Evolutionary conservation across 192 early-diverging fungal genomes (phyloP).

Genomic region (Cetraspora pellucida): DNA sequence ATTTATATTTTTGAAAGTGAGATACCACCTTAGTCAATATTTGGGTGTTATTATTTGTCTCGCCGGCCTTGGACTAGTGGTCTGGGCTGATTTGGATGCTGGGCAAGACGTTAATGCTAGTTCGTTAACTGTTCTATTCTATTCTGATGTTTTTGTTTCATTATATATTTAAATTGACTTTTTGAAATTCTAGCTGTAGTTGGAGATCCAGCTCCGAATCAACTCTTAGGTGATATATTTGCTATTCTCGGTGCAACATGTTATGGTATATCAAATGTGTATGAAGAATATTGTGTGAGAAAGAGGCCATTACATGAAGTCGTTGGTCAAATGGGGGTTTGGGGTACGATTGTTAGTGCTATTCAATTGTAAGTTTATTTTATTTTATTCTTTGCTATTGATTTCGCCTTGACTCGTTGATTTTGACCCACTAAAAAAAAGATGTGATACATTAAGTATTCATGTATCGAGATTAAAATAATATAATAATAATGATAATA

Average conservation of each 20-base stretch:
- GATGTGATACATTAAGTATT: no score
- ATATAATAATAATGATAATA: background rate
- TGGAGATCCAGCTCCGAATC: conserved; percentile 56
- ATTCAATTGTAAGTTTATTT: conserved; percentile 59
- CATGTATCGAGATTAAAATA: background rate
- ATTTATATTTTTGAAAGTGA: conserved; percentile 63
- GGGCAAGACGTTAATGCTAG: conserved; percentile 50
- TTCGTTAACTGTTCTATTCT: background rate
- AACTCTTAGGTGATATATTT: conserved; percentile 73
- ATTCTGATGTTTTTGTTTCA: background rate
- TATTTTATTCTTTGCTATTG: background rate
- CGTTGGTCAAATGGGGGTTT: conserved; percentile 72
- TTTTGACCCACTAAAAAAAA: no score
- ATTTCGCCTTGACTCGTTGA: no score
- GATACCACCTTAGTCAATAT: conserved; percentile 68
- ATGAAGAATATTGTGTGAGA: conserved; percentile 74
- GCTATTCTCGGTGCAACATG: conserved; percentile 71
- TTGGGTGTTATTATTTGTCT: conserved; percentile 70
- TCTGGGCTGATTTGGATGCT: conserved; percentile 64
- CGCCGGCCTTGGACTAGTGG: conserved; percentile 67
- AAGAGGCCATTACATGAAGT: conserved; percentile 75
- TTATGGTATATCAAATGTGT: conserved; percentile 74
- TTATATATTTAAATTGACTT: background rate
- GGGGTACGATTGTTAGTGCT: conserved; percentile 71
- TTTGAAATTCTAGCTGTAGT: background rate